Base-by-base conservation (phyloP, 495 filamentous ascomycete genomes). In the Penicillium herquei region DNA sequence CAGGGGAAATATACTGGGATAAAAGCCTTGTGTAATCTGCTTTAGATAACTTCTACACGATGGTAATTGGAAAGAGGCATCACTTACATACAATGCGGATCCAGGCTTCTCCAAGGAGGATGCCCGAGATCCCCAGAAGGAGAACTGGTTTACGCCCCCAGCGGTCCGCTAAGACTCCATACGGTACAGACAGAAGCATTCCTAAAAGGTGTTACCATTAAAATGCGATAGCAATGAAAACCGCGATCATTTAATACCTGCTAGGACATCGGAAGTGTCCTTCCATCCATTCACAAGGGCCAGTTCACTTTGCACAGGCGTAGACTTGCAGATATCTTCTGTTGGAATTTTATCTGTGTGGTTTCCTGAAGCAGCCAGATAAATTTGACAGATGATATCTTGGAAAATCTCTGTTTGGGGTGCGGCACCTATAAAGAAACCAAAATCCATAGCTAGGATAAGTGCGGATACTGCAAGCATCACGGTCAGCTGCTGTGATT, bases 321-420 rank as follows among this genome's bases (percentile, higher is more conserved):
- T 17, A 9, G 43, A 46, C n/a, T 46, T 46, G 8, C 43, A 46
- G 4, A 46, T 30, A 46, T 30, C 54, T 6, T 49, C 55, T 9
- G 49, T 40, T 12, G 52, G 26, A 5, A n/a, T 26, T 10, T 2
- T 47, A 41, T 51, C 44, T 31, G 41, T 14, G 21, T 26, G 9
- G 12, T 37, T 3, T 7, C 47, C 39, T 31, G 59, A 43, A 21
- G 26, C 35, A 3, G 47, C 45, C 30, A 71, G 68, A 43, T 71
- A 68, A 3, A 68, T 37, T 1, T 31, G 48, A 45, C 72, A 75
- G 17, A 74, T 55, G 18, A 75, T 71, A 8, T 61, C 55, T 40
- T 74, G 57, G 17, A 70, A 67, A 1, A 75, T 62, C 7, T 66
- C 58, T 11, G 60, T 49, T 47, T 68, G 62, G 0, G 72, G 66